Base-by-base conservation (phyloP, 805 yeast species). In the Monosporozyma unispora region DNA sequence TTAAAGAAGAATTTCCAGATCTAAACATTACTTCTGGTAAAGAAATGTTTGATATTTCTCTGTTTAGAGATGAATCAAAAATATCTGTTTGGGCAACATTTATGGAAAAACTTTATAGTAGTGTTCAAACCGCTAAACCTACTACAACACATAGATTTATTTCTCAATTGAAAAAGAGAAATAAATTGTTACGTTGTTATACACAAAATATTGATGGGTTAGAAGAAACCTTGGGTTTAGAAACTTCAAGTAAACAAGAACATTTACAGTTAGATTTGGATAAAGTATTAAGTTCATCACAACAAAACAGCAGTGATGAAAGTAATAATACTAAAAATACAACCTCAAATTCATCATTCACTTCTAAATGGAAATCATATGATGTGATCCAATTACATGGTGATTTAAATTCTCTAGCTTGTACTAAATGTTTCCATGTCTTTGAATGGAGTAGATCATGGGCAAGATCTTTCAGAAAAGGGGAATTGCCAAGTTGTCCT, bases 131-230 rank as follows among this genome's bases (percentile, higher is more conserved):
- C 18, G 96, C 96, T 10, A 68, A 70, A 49, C 93, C 97, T 1
- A 91, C 99, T 0, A 80, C 77, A 56, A 87, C 96, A 1, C 98
- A 91, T 65, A 71, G 74, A 53, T 87, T 91, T 59, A 81, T 91
- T 38, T 67, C 67, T 7, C 73, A 71, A 41, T 65, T 83, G 48
- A 79, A 78, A 58, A 80, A 75, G 49, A 78, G 78, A 61, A 80
- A 76, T 52, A 84, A 83, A 66, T 74, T 90, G 43, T 64, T 89
- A 45, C 72, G 96, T 50, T 88, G 97, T 68, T 91, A 91, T 64
- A 91, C 98, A 1, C 98, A 93, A 61, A 91, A 91, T 63, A 91
- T 91, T 51, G 99, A 91, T 65, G 90, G 95, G 0, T 70, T 91
- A 33, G 98, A 91, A 61, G 70, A 79, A 45, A 69, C 72, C 44